These are phyloP conservation scores for Lipomyces yarrowii DNA, from an alignment of 1,139 yeast genomes.

Conservation along the genomic window DNA sequence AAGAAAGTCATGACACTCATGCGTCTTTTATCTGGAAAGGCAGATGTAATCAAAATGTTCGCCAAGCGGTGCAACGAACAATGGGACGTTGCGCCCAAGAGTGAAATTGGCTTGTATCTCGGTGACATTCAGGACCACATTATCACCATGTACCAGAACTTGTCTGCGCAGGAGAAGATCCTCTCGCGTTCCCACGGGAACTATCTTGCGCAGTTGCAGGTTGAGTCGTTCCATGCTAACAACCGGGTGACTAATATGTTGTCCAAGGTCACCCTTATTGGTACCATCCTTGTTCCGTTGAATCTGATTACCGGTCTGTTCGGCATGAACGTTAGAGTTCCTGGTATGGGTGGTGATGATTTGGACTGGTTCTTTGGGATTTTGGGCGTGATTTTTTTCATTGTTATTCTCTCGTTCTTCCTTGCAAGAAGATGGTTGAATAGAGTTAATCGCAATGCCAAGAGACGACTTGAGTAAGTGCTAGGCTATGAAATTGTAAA, in stretches of 20 bases:
- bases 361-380: constrained; percentile 71
- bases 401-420: constrained; percentile 44
- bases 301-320: constrained; percentile 89
- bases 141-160: constrained; percentile 90
- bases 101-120: constrained; percentile 62
- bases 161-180: constrained; percentile 87
- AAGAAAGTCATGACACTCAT: constrained; percentile 89
- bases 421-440: constrained; percentile 47
- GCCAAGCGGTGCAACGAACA: constrained; percentile 92
- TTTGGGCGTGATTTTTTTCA: constrained; percentile 53
- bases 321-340: constrained; percentile 94
- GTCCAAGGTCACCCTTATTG: constrained; percentile 85
- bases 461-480: not conserved
- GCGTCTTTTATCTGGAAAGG: constrained; percentile 89
- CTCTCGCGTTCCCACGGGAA: constrained; percentile 90
- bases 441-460: not conserved
- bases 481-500: not conserved
- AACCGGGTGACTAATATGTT: constrained; percentile 83
- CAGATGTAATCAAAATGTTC: constrained; percentile 96
- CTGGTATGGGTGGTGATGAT: constrained; percentile 56
- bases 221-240: constrained; percentile 83
- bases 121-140: constrained; percentile 99
- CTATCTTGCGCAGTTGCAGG: constrained; percentile 90
- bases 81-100: constrained; percentile 46
- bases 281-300: constrained; percentile 88